phyloP scores from a whole-genome alignment of 2,329 filamentous ascomycete species.

The Acarospora socialis region DNA sequence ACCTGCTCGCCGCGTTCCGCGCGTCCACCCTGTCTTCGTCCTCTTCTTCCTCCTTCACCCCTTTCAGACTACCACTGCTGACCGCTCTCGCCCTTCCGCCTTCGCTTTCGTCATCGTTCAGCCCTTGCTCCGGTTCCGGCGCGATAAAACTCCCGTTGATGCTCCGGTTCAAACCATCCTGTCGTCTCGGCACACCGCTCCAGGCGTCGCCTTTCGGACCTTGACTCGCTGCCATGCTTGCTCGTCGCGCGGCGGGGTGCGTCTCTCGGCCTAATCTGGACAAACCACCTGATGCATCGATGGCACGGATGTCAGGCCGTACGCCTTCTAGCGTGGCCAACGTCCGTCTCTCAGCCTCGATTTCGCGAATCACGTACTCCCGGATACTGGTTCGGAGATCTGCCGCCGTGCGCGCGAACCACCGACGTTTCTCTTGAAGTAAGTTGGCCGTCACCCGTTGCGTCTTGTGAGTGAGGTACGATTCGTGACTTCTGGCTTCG shows the following conservation, averaged over 20 bases:
- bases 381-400: conserved; percentile 73
- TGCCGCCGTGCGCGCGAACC: conserved; percentile 75
- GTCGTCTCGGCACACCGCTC: conserved; percentile 79
- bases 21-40: conserved; percentile 92
- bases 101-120: conserved; percentile 27
- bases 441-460: conserved; percentile 81
- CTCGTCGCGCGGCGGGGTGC: conserved; percentile 59
- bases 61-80: conserved; percentile 38
- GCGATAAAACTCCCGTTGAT: conserved; percentile 58
- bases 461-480: conserved; percentile 71
- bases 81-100: conserved; percentile 33
- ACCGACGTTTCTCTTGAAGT: conserved; percentile 73
- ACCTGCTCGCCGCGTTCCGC: conserved; percentile 80
- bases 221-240: conserved; percentile 72
- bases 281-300: conserved; percentile 80
- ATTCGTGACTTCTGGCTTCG: conserved; percentile 70
- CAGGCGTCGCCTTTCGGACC: conserved; percentile 96
- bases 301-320: conserved; percentile 79
- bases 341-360: conserved; percentile 85
- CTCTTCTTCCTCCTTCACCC: conserved; percentile 57
- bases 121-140: conserved; percentile 49
- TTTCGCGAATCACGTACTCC: conserved; percentile 87
- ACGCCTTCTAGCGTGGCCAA: conserved; percentile 88
- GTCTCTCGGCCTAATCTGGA: conserved; percentile 79
- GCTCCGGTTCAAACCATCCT: conserved; percentile 63